Conservation (phyloP, 2,329 filamentous ascomycete species). For the Fusarium sp. region DNA sequence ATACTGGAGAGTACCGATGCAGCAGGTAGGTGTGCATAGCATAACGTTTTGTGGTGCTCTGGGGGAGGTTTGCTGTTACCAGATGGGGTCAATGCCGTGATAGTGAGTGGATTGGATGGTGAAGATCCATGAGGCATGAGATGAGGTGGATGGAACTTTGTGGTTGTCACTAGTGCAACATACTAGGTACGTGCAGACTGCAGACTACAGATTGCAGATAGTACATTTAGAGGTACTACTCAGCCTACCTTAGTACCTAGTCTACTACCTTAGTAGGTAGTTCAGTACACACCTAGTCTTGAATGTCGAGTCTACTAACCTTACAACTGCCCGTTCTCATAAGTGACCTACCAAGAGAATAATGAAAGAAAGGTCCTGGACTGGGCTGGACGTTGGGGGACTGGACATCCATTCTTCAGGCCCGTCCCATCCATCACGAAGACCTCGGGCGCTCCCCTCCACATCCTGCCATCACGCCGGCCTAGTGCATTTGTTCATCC, state of each 20-base stretch:
- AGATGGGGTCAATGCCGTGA: conserved; percentile 9
- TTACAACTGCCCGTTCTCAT: neutral
- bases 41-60: conserved; percentile 16
- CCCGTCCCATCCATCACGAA: conserved; percentile 17
- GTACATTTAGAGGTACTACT: conserved; percentile 4
- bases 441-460: conserved; percentile 34
- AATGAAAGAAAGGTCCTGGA: conserved; percentile 6
- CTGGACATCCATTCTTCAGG: neutral
- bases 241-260: too few relatives aligned
- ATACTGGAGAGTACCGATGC: neutral
- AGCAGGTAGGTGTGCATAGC: neutral
- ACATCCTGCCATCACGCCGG: conserved; percentile 3
- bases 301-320: neutral
- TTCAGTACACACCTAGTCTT: neutral
- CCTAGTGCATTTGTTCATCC: conserved; percentile 20
- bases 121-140: conserved; percentile 21
- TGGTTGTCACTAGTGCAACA: conserved; percentile 3
- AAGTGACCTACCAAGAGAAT: neutral
- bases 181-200: neutral
- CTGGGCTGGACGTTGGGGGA: neutral
- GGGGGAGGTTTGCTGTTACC: conserved; percentile 24
- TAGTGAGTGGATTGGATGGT: conserved; percentile 26
- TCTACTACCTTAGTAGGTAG: too few relatives aligned
- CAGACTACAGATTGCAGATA: too few relatives aligned
- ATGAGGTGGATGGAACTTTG: conserved; percentile 12